A percentile compares a stretch with the other conserved stretches of the same genome.
Evolutionary conservation across 1,139 yeast genomes (phyloP).

Genomic region (Yamadazyma blattariae): DNA sequence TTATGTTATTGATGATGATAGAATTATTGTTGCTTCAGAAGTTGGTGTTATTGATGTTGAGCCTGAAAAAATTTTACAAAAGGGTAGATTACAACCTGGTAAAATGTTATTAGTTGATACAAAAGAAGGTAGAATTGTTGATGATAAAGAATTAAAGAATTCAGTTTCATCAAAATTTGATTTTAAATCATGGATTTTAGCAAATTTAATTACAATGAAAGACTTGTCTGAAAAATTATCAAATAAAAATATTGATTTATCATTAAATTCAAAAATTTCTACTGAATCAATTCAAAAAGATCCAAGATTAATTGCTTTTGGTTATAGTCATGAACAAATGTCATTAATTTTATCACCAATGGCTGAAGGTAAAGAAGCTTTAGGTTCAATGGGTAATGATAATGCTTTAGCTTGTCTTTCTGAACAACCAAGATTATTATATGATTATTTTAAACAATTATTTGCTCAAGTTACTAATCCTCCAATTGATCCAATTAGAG

Average conservation of each 20-base stretch:
- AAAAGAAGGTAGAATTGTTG: slow-evolving; percentile 87
- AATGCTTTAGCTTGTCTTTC: slow-evolving; percentile 95
- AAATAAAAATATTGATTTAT: slow-evolving; percentile 23
- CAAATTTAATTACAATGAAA: slow-evolving; percentile 79
- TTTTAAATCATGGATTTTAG: slow-evolving; percentile 89
- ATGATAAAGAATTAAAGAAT: slow-evolving; percentile 82
- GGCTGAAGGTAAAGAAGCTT: slow-evolving; percentile 95
- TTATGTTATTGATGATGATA: slow-evolving; percentile 90
- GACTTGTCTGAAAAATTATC: slow-evolving; percentile 62
- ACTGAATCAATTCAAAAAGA: slow-evolving; percentile 65
- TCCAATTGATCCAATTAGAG: slow-evolving; percentile 97
- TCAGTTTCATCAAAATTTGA: slow-evolving; percentile 84
- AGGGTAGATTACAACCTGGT: slow-evolving; percentile 96
- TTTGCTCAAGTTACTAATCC: slow-evolving; percentile 99
- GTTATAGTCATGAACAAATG: slow-evolving; percentile 90
- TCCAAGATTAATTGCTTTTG: slow-evolving; percentile 81
- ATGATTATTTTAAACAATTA: slow-evolving; percentile 92
- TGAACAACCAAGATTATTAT: slow-evolving; percentile 85
- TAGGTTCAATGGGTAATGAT: slow-evolving; percentile 99
- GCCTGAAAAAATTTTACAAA: slow-evolving; percentile 76
- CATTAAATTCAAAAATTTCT: slow-evolving; percentile 18
- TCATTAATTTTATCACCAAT: slow-evolving; percentile 83
- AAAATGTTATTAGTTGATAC: slow-evolving; percentile 96
- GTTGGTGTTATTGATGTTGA: slow-evolving; percentile 94
- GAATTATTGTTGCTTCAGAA: slow-evolving; percentile 97